Base-by-base conservation (phyloP, 228 moss, liverwort and hornwort species). In the Sphagnum fallax region DNA sequence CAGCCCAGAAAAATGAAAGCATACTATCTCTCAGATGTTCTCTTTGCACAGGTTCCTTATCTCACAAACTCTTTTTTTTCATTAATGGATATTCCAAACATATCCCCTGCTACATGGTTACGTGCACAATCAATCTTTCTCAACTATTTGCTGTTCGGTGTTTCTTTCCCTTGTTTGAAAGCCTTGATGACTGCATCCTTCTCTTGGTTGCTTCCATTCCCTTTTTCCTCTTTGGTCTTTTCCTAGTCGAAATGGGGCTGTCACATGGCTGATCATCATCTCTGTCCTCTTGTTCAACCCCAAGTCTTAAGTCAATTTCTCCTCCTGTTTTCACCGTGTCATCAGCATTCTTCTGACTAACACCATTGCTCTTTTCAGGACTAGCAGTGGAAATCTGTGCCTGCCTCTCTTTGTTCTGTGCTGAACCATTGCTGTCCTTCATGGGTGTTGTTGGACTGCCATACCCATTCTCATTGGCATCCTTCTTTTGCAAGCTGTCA, bases 251-350 rank as follows among this genome's bases (percentile, higher is more conserved):
- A 64, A 51, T 51, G 53, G 16, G 47, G 4, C 72, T 64, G 8
- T 49, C 5, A 12, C 64, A 32, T 9, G 12, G 32, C 32, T 32
- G 32, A 32, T 32, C 32, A 58, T 18, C 11, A 47, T 11, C 48
- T 52, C 49, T 50, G n/a, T 58, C 32, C 5, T 47, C 52, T 16
- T 53, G 53, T 12, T 48, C 73, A 48, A 65, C 64, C n/a, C 69
- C 52, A 5, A 69, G 72, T 61, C 52, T 69, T 49, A 3, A 32
- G 32, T 65, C 60, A 5, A 60, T 52, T 16, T 53, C 66, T 71
- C 66, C 61, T 14, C 52, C 52, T 59, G 65, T 53, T 52, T 80
- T 78, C n/a, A 63, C 69, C 76, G 76, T 74, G 32, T 76, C 70
- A 53, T 78, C 75, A 64, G 72, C 73, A 16, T 61, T 67, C 5